A percentile compares a stretch with the other conserved stretches of the same genome.
These are phyloP conservation scores for Penicillium coprophilum DNA, from an alignment of 495 filamentous ascomycete species.

Conservation along the genomic window DNA sequence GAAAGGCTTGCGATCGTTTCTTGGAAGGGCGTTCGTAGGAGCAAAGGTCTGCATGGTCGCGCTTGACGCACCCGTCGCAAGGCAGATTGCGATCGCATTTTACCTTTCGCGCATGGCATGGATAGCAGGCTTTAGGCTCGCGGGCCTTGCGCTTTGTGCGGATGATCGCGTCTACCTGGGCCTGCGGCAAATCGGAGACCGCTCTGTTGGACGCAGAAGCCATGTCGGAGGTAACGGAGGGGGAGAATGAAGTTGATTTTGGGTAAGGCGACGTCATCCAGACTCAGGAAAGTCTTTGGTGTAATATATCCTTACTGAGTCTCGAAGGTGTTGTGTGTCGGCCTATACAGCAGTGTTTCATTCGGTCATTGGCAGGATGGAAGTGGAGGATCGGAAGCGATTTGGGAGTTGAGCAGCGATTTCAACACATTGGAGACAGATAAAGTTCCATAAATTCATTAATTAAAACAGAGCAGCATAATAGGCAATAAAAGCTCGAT, in stretches of 20 bases:
- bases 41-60: slow-evolving; percentile 69
- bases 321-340: slow-evolving; percentile 12
- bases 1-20: slow-evolving; percentile 41
- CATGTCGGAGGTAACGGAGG: slow-evolving; percentile 34
- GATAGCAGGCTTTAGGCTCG: slow-evolving; percentile 63
- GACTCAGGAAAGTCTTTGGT: not conserved
- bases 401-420: not conserved
- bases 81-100: slow-evolving; percentile 73
- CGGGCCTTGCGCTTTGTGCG: slow-evolving; percentile 50
- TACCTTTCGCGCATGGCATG: slow-evolving; percentile 70
- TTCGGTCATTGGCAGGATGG: slow-evolving; percentile 6
- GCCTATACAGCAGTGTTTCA: slow-evolving; percentile 14
- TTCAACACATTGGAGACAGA: not conserved
- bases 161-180: slow-evolving; percentile 52
- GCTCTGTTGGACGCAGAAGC: slow-evolving; percentile 25
- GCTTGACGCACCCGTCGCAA: slow-evolving; percentile 71
- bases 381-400: not conserved
- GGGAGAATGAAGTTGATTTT: slow-evolving; percentile 3
- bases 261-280: slow-evolving; percentile 42
- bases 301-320: not conserved
- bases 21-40: slow-evolving; percentile 70
- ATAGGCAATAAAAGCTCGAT: slow-evolving; percentile 5
- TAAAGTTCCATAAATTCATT: not conserved
- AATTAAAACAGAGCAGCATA: not conserved
- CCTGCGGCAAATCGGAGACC: slow-evolving; percentile 46